phyloP scores from a whole-genome alignment of 108 stramenopile species.

The Cafeteria roenbergensis region DNA sequence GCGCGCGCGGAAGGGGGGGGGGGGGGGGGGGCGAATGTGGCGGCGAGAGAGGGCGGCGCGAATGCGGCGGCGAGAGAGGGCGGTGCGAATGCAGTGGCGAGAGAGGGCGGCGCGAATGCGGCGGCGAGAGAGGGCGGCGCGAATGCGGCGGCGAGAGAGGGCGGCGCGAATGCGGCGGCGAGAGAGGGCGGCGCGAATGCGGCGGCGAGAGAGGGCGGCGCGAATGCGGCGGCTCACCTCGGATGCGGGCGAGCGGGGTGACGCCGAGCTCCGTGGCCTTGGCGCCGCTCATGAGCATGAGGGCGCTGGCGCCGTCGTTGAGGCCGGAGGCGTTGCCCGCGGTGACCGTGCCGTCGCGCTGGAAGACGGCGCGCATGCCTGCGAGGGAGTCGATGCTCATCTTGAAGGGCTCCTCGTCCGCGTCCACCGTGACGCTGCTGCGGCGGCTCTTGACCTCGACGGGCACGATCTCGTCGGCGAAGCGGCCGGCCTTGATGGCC shows the following conservation, averaged over 20 bases:
- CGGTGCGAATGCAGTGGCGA: too few species aligned
- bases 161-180: too few species aligned
- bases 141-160: too few species aligned
- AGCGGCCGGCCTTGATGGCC: constrained; percentile 54
- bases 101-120: too few species aligned
- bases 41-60: too few species aligned
- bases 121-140: too few species aligned
- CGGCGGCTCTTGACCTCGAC: constrained; percentile 37
- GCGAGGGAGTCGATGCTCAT: constrained; percentile 59
- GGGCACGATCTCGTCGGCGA: constrained; percentile 58
- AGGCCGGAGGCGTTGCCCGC: constrained; percentile 88
- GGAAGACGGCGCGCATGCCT: constrained; percentile 65
- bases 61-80: too few species aligned
- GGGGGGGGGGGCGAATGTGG: background rate
- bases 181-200: too few species aligned
- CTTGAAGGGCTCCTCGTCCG: constrained; percentile 58
- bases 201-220: too few species aligned
- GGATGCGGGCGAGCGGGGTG: constrained; percentile 62
- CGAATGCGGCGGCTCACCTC: too few species aligned
- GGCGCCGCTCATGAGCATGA: constrained; percentile 68
- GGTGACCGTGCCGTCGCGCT: constrained; percentile 71
- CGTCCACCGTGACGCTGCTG: constrained; percentile 39
- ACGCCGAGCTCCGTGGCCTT: constrained; percentile 51
- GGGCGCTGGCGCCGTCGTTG: constrained; percentile 85
- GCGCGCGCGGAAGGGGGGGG: too few species aligned